Percentiles rank a stretch among this genome's conserved stretches.
Evolutionary conservation across 176 grass and related monocot genomes (phyloP).

Genomic region (Aechmea fasciata): DNA sequence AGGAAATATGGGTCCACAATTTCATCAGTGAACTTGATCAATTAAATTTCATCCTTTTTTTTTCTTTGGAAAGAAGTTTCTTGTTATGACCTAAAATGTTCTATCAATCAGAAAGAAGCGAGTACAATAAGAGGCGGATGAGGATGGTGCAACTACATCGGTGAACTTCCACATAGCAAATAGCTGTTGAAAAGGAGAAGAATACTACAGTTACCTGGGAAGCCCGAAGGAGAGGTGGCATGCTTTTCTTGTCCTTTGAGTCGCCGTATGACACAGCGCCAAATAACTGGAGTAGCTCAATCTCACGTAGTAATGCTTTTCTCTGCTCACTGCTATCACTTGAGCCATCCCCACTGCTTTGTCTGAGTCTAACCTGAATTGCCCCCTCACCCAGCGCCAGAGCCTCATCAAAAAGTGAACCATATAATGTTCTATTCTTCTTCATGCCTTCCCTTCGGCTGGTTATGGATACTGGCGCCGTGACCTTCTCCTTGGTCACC

Average conservation of each 20-base stretch:
- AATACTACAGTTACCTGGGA: slow-evolving; percentile 24
- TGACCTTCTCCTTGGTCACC: slow-evolving; percentile 42
- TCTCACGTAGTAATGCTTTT: slow-evolving; percentile 37
- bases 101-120: no score
- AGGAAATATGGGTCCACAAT: no score
- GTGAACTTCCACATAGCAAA: no score
- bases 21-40: no score
- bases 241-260: slow-evolving; percentile 20
- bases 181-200: slow-evolving; percentile 5
- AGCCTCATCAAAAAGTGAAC: slow-evolving; percentile 39
- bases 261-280: slow-evolving; percentile 29
- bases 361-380: background rate
- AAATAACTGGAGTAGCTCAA: slow-evolving; percentile 49
- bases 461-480: slow-evolving; percentile 24
- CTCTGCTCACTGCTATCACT: slow-evolving; percentile 33
- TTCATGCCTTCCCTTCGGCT: slow-evolving; percentile 31
- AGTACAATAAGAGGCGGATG: no score
- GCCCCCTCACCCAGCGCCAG: slow-evolving; percentile 31
- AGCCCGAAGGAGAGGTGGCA: slow-evolving; percentile 44
- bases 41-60: no score
- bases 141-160: no score
- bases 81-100: no score
- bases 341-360: no score
- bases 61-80: no score
- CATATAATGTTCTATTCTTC: slow-evolving; percentile 39